Percentiles rank a stretch among this genome's conserved stretches.
phyloP scores from a whole-genome alignment of 192 early-diverging fungal species.

The Podila clonocystis region DNA sequence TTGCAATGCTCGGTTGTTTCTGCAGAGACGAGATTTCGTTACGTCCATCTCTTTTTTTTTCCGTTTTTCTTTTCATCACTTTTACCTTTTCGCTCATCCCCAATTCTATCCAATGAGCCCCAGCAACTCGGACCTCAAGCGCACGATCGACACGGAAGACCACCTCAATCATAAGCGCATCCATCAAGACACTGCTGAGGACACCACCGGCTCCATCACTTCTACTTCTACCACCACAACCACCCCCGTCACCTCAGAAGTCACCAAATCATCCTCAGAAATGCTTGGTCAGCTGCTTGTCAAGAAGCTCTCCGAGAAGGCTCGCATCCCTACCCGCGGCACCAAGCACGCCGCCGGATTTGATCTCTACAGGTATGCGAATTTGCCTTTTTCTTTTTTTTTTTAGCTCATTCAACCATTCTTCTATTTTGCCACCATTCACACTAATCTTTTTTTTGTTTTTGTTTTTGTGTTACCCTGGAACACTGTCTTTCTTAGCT shows the following conservation, averaged over 20 bases:
- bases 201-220: background rate
- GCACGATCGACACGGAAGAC: constrained; percentile 12
- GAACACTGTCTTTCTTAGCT: constrained; percentile 36
- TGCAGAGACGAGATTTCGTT: too few species aligned
- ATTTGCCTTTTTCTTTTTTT: constrained; percentile 21
- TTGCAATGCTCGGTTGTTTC: background rate
- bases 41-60: background rate
- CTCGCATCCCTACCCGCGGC: constrained; percentile 83
- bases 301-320: constrained; percentile 76
- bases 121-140: constrained; percentile 22
- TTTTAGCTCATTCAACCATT: background rate
- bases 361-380: constrained; percentile 81
- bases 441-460: background rate
- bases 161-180: constrained; percentile 15
- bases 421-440: background rate
- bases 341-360: constrained; percentile 89
- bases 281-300: constrained; percentile 66
- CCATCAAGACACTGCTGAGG: constrained; percentile 2
- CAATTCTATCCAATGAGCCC: constrained; percentile 12
- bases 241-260: background rate
- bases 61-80: background rate
- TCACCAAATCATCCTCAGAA: background rate
- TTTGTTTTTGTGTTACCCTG: background rate
- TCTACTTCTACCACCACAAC: background rate
- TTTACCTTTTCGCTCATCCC: background rate